phyloP scores from a whole-genome alignment of 495 filamentous ascomycete species.

The Aspergillus nidulans region DNA sequence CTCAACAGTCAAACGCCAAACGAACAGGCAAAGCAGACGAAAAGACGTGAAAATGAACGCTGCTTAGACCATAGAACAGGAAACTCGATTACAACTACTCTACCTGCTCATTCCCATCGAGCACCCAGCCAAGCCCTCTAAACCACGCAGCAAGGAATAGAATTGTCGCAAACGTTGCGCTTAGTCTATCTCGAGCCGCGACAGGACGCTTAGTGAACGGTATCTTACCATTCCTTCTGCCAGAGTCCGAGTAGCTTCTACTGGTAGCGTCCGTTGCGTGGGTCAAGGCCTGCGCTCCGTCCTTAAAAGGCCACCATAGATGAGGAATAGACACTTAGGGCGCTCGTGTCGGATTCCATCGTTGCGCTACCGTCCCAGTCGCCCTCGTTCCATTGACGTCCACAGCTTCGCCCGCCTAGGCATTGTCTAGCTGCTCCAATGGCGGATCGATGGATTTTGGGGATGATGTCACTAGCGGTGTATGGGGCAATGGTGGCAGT shows the following conservation, averaged over 20 bases:
- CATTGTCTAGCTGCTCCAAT: conserved; percentile 59
- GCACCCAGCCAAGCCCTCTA: conserved; percentile 37
- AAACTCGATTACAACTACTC: neutral
- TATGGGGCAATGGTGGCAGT: conserved; percentile 61
- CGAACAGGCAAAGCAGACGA: neutral
- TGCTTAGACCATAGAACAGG: neutral
- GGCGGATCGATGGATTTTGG: conserved; percentile 53
- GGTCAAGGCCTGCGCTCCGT: conserved; percentile 47
- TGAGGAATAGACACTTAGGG: conserved; percentile 53
- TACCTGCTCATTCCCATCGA: neutral
- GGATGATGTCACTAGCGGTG: conserved; percentile 51
- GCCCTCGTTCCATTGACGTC: conserved; percentile 46
- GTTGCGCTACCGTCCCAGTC: conserved; percentile 46
- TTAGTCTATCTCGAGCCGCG: conserved; percentile 54
- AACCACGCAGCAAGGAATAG: conserved; percentile 52
- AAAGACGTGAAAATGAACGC: neutral
- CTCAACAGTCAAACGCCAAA: neutral
- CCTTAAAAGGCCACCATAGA: conserved; percentile 44
- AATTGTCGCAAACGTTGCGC: conserved; percentile 61
- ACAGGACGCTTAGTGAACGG: conserved; percentile 35
- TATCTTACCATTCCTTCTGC: conserved; percentile 28
- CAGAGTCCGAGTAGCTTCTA: conserved; percentile 55
- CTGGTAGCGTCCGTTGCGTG: conserved; percentile 60
- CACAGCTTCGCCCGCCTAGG: conserved; percentile 48
- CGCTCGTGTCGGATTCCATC: conserved; percentile 57